Evolutionary conservation across 257 asterid species (phyloP).

Genomic region (Capsicum baccatum): DNA sequence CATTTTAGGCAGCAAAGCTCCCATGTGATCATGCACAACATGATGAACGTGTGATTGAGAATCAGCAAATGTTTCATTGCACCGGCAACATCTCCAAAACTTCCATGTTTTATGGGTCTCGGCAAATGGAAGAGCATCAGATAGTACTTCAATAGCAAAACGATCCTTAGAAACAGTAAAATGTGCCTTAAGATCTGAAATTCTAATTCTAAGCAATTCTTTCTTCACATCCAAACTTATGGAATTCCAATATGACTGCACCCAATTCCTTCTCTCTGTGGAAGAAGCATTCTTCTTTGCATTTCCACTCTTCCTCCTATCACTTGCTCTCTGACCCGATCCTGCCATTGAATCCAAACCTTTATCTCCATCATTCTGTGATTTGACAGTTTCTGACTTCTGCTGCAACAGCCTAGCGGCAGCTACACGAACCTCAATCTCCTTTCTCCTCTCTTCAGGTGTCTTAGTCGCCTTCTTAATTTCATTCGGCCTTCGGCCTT

Average conservation of each 20-base stretch:
- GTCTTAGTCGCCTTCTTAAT: constrained; percentile 81
- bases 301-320: constrained; percentile 63
- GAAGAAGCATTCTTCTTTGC: constrained; percentile 62
- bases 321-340: constrained; percentile 53
- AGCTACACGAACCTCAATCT: constrained; percentile 83
- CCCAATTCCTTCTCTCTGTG: constrained; percentile 71
- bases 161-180: constrained; percentile 59
- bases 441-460: constrained; percentile 79
- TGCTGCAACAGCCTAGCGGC: constrained; percentile 86
- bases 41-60: constrained; percentile 62
- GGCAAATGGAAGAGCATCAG: constrained; percentile 67
- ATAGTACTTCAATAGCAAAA: constrained; percentile 50
- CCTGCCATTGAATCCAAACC: constrained; percentile 54
- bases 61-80: constrained; percentile 59
- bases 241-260: constrained; percentile 64
- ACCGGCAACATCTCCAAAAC: constrained; percentile 73
- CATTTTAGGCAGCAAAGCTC: constrained; percentile 70
- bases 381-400: constrained; percentile 52
- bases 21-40: constrained; percentile 67
- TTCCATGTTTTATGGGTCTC: constrained; percentile 64
- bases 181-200: constrained; percentile 65
- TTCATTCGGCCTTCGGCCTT: constrained; percentile 75
- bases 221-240: constrained; percentile 60
- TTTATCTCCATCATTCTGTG: constrained; percentile 56
- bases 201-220: constrained; percentile 50